Percentiles rank a stretch among this genome's conserved stretches.
Conservation (phyloP, 163 green algal species). For the Picocystis sp. region DNA sequence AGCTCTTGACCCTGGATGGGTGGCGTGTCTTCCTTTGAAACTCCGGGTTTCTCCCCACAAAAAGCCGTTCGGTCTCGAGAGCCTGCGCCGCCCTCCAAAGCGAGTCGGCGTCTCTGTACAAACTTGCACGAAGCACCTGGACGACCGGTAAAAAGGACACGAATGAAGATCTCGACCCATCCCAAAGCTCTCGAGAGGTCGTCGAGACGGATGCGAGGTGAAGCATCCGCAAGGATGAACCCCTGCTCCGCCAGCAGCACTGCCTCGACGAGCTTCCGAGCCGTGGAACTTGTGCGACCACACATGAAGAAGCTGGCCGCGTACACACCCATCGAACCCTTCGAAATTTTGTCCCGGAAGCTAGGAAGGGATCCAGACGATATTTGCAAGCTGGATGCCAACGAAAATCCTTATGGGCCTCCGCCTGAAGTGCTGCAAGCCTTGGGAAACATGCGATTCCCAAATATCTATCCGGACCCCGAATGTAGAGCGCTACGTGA, state of each 20-base stretch:
- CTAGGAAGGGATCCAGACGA: conserved; percentile 62
- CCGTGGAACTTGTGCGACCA: conserved; percentile 49
- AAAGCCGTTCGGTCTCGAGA: too few species aligned
- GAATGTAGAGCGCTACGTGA: conserved; percentile 62
- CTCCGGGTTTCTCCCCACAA: too few species aligned
- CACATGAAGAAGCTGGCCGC: conserved; percentile 74
- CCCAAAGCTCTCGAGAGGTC: neutral
- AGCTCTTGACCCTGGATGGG: too few species aligned
- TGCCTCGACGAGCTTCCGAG: neutral
- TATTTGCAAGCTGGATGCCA: conserved; percentile 98
- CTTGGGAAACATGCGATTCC: conserved; percentile 70
- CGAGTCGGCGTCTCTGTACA: too few species aligned
- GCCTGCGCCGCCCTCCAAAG: too few species aligned
- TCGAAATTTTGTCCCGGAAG: conserved; percentile 22
- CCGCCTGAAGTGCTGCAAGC: conserved; percentile 77
- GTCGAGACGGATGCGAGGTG: neutral
- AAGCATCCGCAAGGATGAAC: neutral
- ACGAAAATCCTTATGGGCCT: conserved; percentile 97
- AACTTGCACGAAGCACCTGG: too few species aligned
- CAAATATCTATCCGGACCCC: conserved; percentile 96
- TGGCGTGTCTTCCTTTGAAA: too few species aligned
- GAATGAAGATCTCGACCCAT: neutral
- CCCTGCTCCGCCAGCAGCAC: neutral
- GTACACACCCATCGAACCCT: conserved; percentile 91
- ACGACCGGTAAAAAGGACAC: neutral